Conservation (phyloP, 2,329 filamentous ascomycete genomes). For the Cytospora leucostoma region DNA sequence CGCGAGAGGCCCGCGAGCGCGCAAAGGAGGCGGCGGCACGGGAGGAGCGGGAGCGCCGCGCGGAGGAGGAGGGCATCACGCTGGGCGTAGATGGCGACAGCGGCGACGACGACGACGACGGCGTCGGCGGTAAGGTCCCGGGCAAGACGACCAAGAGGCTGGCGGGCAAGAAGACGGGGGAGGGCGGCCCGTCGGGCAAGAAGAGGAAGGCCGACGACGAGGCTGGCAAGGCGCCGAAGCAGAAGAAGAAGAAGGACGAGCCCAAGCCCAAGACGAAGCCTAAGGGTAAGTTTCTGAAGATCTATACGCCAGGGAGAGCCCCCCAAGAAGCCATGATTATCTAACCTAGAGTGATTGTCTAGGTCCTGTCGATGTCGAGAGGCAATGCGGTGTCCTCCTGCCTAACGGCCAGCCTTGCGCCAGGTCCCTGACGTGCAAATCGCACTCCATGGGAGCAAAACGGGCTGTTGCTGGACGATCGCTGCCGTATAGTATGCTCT, state of each 20-base stretch:
- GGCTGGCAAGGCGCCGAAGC: constrained; percentile 79
- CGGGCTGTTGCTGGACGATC: constrained; percentile 83
- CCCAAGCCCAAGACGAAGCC: constrained; percentile 84
- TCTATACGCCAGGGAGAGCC: background rate
- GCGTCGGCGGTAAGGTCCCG: constrained; percentile 46
- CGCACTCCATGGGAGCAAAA: constrained; percentile 93
- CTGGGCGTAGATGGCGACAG: constrained; percentile 46
- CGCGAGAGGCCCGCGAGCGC: constrained; percentile 68
- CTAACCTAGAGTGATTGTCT: constrained; percentile 13
- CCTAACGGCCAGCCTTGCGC: constrained; percentile 87
- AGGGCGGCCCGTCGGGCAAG: constrained; percentile 67
- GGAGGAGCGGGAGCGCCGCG: constrained; percentile 52
- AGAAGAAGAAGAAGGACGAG: constrained; percentile 95
- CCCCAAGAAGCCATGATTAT: too few species aligned
- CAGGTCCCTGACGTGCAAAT: constrained; percentile 88
- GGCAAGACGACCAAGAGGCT: constrained; percentile 60
- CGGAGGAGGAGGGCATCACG: constrained; percentile 50
- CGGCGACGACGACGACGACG: constrained; percentile 53
- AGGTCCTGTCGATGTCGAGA: constrained; percentile 89
- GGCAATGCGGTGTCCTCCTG: constrained; percentile 86
- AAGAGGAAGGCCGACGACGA: constrained; percentile 77
- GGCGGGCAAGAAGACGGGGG: constrained; percentile 63
- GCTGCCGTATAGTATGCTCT: constrained; percentile 87
- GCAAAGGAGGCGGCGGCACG: constrained; percentile 63
- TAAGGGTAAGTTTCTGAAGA: constrained; percentile 58